A percentile compares a stretch with the other conserved stretches of the same genome.
phyloP scores from a whole-genome alignment of 2,329 filamentous ascomycete genomes.

The Calonectria honghensis region DNA sequence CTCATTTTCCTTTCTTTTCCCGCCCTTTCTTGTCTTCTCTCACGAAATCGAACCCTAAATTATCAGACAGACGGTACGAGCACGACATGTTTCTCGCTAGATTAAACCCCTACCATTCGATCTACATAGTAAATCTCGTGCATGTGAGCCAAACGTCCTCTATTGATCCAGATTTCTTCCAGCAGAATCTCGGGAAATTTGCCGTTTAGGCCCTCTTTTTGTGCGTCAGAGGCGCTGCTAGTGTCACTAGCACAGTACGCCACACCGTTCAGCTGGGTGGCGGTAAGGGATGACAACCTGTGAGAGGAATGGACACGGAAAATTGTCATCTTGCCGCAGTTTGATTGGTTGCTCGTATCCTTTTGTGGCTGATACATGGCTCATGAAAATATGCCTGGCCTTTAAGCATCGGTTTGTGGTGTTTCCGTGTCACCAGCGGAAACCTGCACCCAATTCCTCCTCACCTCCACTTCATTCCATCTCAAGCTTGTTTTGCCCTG shows the following conservation, averaged over 20 bases:
- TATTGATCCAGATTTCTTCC: not conserved
- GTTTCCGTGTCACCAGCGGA: constrained; percentile 1
- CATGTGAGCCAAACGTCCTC: not conserved
- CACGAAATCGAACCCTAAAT: not conserved
- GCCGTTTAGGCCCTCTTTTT: not conserved
- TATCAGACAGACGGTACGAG: not conserved
- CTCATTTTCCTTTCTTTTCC: not conserved
- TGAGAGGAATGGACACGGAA: not conserved
- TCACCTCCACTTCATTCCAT: not conserved
- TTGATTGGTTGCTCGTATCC: not conserved
- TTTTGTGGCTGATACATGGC: not conserved
- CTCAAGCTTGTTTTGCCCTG: not conserved
- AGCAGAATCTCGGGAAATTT: constrained; percentile 3
- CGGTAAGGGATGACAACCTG: constrained; percentile 1
- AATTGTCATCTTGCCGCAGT: not conserved
- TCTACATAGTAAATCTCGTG: not conserved
- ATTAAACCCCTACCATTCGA: not conserved
- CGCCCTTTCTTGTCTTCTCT: not conserved
- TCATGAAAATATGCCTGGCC: not conserved
- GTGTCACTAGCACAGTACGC: not conserved
- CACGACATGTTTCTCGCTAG: not conserved
- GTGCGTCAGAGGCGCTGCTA: constrained; percentile 8
- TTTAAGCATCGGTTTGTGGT: not conserved
- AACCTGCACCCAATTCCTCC: not conserved
- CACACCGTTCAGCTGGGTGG: constrained; percentile 12